phyloP scores from a whole-genome alignment of 768 basidiomycete genomes.

The Clathrus columnatus region DNA sequence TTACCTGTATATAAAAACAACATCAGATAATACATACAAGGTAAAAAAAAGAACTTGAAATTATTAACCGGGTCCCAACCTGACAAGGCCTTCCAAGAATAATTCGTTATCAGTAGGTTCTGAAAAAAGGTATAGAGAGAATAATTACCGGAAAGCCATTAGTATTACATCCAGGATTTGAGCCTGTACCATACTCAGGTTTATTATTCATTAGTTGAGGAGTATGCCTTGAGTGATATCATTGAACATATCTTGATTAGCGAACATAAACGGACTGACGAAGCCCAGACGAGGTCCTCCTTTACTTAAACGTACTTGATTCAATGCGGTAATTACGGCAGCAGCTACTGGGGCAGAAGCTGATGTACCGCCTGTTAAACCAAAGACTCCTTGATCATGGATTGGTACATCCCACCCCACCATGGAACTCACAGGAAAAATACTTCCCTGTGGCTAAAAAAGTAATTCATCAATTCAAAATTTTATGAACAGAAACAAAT shows the following conservation, averaged over 20 bases:
- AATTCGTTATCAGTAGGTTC: neutral
- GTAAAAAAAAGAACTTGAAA: neutral
- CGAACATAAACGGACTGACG: slow-evolving; percentile 29
- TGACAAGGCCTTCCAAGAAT: too few species aligned
- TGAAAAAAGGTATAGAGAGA: neutral
- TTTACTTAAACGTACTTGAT: slow-evolving; percentile 22
- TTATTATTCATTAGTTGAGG: too few species aligned
- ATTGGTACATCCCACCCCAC: too few species aligned
- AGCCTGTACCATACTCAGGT: too few species aligned
- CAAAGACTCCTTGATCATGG: too few species aligned
- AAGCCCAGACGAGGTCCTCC: slow-evolving; percentile 26
- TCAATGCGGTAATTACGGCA: slow-evolving; percentile 25
- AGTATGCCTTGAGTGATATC: slow-evolving; percentile 22
- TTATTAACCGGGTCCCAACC: slow-evolving; percentile 22
- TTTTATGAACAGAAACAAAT: too few species aligned
- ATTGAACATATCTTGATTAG: slow-evolving; percentile 17
- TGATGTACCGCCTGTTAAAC: too few species aligned
- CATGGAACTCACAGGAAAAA: too few species aligned
- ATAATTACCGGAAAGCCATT: slow-evolving; percentile 20
- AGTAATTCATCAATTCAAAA: too few species aligned
- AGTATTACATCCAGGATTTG: slow-evolving; percentile 22
- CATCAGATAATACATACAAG: neutral
- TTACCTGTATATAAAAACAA: slow-evolving; percentile 10
- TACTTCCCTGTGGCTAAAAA: too few species aligned
- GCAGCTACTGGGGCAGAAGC: slow-evolving; percentile 27